Evolutionary conservation across 768 basidiomycete species (phyloP), one percentile per base, ranked within the genome.

Genomic region (Boletus huronensis): DNA sequence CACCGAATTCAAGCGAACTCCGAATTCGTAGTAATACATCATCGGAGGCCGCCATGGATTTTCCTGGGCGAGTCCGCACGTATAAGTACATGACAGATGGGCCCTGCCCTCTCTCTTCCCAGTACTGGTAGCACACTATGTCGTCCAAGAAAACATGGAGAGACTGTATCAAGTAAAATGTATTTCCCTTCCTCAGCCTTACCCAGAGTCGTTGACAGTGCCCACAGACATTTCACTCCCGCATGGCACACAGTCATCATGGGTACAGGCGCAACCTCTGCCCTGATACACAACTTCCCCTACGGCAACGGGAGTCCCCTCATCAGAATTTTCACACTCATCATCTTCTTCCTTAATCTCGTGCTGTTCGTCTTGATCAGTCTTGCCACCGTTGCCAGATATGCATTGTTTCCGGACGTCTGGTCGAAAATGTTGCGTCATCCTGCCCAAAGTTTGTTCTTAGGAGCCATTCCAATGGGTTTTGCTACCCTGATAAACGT

Each of bases 231-330:
- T 54, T 78, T 79, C 55, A 78, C 77, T 6, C 77, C 76, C 35
- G 72, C 75, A 54, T 79, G 77, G 77, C 70, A 78, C 58, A 74
- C 77, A 11, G 74, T 78, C 17, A 68, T 74, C 28, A 79, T 79
- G 77, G 77, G 77, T 49, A 79, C 78, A 1, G 78, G 79, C 5
- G 73, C 67, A 16, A 66, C 70, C 25, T 72, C 74, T 13, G 62
- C 73, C 45, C 64, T 79, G 28, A 57, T 79, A 34, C 71, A 77
- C 57, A 68, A 67, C 51, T 73, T 80, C 41, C 77, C 78, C 17
- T 79, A 79, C 51, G 69, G 76, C 26, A 65, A 68, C 7, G 66
- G 65, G 16, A 72, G 58, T 48, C 64, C 66, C 16, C 48, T 65
- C 49, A 64, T 77, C 51, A 67, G 69, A 48, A 60, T 70, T 14